Base-by-base conservation (phyloP, 176 grass and related monocot species). In the Zea luxurians region DNA sequence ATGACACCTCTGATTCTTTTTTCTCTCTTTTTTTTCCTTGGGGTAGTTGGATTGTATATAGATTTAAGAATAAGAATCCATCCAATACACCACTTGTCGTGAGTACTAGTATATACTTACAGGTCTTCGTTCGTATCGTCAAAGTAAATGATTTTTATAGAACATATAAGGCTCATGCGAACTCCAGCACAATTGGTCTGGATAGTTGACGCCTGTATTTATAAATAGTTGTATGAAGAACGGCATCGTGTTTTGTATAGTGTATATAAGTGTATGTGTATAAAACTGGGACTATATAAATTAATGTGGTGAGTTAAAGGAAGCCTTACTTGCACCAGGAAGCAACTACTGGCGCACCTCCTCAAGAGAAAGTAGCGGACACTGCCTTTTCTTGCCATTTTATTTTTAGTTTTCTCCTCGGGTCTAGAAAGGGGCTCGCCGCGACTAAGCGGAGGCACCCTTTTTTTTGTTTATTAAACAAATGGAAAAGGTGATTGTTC, bases 181-280 rank as follows among this genome's bases (percentile, higher is more conserved):
- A 9, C 40, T 77, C 44, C 38, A 44, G 71, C 76, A 64, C 11
- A 35, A 13, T 70, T 70, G 41, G 58, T 46, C 48, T 58, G 65
- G 21, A 76, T 8, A 71, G 82, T 76, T 80, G 71, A 85, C 78
- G 73, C 37, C 27, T 61, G 13, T 45, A 47, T 89, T 71, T 68
- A 80, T 48, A 58, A 64, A 76, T 62, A n/a, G n/a, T n/a, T n/a
- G n/a, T n/a, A n/a, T n/a, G n/a, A n/a, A n/a, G n/a, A n/a, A n/a
- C n/a, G n/a, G n/a, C 18, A 27, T 70, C 37, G 7, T 35, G 65
- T 58, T 48, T 36, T 41, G 5, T 79, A 43, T 10, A 45, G n/a
- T 60, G 13, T 69, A 1, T 13, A 64, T n/a, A n/a, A n/a, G n/a
- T n/a, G n/a, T n/a, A n/a, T n/a, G n/a, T 64, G 13, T 20, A 69